Conservation (phyloP, 768 basidiomycete genomes). For the Filobasidium floriforme region DNA sequence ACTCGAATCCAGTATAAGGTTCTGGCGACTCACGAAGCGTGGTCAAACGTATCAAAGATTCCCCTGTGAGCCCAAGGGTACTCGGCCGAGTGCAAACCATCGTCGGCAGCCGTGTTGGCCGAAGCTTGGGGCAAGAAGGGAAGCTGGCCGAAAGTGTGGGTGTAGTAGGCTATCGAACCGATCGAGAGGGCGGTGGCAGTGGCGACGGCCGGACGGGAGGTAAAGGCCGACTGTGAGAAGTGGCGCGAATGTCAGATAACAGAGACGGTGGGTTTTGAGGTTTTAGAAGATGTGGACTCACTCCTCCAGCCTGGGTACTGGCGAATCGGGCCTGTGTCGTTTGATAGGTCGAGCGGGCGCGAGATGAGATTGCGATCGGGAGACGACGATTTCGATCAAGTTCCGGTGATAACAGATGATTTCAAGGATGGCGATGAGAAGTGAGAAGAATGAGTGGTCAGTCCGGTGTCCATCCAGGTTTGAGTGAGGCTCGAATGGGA, state of each 20-base stretch:
- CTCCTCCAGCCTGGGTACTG: slow-evolving; percentile 13
- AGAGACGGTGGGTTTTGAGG: background rate
- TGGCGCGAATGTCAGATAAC: background rate
- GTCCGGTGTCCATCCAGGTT: no score
- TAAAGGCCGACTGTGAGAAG: slow-evolving; percentile 3
- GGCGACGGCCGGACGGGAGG: slow-evolving; percentile 47
- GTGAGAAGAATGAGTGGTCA: no score
- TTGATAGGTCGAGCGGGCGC: no score
- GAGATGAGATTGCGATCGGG: no score
- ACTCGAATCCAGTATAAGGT: slow-evolving; percentile 8
- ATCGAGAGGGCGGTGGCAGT: slow-evolving; percentile 68
- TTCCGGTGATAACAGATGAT: no score
- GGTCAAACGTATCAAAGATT: slow-evolving; percentile 83
- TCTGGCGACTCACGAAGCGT: slow-evolving; percentile 81
- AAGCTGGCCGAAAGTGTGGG: slow-evolving; percentile 79
- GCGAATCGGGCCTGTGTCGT: slow-evolving; percentile 18
- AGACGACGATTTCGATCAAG: no score
- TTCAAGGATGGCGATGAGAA: no score
- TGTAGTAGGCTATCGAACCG: slow-evolving; percentile 94
- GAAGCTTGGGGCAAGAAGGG: slow-evolving; percentile 87
- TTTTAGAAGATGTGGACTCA: background rate
- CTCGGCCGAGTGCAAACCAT: slow-evolving; percentile 77
- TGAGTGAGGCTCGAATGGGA: no score
- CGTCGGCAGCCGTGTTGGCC: slow-evolving; percentile 85
- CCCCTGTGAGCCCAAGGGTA: slow-evolving; percentile 94